Conservation (phyloP, 164 flowering plant genomes). For the Santalum album region DNA sequence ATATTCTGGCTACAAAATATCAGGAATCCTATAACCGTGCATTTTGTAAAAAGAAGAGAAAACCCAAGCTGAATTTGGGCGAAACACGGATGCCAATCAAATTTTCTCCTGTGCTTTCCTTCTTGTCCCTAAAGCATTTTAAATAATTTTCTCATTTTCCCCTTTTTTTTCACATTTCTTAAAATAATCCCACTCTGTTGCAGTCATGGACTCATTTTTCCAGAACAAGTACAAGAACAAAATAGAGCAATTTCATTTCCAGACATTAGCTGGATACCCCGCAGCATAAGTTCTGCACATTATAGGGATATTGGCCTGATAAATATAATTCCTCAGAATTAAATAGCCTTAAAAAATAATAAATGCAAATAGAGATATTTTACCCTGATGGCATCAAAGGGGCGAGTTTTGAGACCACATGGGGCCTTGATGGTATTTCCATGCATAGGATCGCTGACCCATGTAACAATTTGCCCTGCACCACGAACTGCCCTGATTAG, state of each 20-base stretch:
- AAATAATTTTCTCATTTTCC: too few relatives aligned
- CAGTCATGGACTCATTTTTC: neutral
- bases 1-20: too few relatives aligned
- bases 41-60: too few relatives aligned
- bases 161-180: too few relatives aligned
- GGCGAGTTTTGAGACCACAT: conserved; percentile 89
- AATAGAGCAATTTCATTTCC: neutral
- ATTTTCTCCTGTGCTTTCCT: too few relatives aligned
- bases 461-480: conserved; percentile 81
- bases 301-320: neutral
- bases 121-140: too few relatives aligned
- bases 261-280: neutral
- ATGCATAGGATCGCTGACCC: conserved; percentile 99
- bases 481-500: conserved; percentile 81
- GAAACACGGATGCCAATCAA: too few relatives aligned
- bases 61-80: too few relatives aligned
- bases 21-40: too few relatives aligned
- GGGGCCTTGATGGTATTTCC: conserved; percentile 97
- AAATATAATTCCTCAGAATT: neutral
- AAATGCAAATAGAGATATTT: neutral
- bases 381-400: conserved; percentile 92
- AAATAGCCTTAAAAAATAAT: neutral
- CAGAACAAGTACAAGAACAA: too few relatives aligned
- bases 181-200: too few relatives aligned
- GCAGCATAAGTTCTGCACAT: neutral